Evolutionary conservation across 805 yeast genomes (phyloP).

Genomic region (Sugiyamaella qingdaonensis): DNA sequence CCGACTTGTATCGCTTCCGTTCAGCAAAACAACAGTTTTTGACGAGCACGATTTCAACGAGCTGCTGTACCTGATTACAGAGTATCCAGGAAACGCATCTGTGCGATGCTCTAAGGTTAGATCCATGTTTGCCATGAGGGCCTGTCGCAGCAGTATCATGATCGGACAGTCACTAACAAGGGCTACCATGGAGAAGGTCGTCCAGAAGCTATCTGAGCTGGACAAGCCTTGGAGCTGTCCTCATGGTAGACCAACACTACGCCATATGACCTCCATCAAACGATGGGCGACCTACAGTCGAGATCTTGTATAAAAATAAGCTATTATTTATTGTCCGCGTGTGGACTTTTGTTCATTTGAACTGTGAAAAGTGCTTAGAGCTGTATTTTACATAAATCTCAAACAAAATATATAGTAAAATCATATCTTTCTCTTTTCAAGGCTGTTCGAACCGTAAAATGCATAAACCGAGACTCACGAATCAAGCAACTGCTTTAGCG

Average conservation of each 20-base stretch:
- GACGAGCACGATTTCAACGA: conserved; percentile 67
- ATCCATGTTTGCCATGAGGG: conserved; percentile 87
- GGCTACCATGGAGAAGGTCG: conserved; percentile 63
- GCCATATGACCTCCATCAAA: conserved; percentile 66
- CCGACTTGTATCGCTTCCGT: conserved; percentile 59
- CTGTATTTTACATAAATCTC: too few relatives aligned
- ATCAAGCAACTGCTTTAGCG: conserved; percentile 29
- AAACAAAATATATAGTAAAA: too few relatives aligned
- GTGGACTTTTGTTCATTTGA: background rate
- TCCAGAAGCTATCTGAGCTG: conserved; percentile 59
- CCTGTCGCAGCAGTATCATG: conserved; percentile 93
- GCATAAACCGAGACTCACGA: background rate
- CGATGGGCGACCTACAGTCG: conserved; percentile 12
- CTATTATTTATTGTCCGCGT: background rate
- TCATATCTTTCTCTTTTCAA: too few relatives aligned
- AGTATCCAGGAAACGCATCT: conserved; percentile 42
- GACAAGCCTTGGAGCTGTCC: conserved; percentile 95
- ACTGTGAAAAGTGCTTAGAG: too few relatives aligned
- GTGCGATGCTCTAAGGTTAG: conserved; percentile 73
- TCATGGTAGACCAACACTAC: conserved; percentile 95
- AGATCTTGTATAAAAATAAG: background rate
- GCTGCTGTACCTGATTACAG: conserved; percentile 61
- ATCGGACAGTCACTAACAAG: conserved; percentile 67
- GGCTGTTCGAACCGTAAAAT: too few relatives aligned
- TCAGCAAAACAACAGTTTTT: conserved; percentile 63